Evolutionary conservation across 1,284 basidiomycete species (phyloP).

Genomic region (Malassezia equina): DNA sequence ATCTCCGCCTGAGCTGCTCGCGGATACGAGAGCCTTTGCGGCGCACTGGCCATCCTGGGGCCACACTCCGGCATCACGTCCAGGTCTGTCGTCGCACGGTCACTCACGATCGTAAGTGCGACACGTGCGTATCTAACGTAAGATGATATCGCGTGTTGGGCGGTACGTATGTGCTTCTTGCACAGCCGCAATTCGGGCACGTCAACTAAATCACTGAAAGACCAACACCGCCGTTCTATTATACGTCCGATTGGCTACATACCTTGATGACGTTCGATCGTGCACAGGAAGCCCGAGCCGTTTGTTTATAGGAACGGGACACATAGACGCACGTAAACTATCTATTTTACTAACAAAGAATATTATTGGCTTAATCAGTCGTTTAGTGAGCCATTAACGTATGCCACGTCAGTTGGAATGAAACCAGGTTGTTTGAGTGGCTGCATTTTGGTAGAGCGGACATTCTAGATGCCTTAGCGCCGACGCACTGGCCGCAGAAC

Average conservation of each 20-base stretch:
- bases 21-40: slow-evolving; percentile 31
- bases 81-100: neutral
- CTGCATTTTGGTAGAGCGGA: neutral
- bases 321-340: neutral
- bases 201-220: neutral
- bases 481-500: slow-evolving; percentile 5
- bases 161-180: neutral
- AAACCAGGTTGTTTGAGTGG: neutral
- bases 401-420: neutral
- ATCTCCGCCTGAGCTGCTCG: slow-evolving; percentile 47
- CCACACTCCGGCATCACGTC: neutral
- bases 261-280: neutral
- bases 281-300: neutral
- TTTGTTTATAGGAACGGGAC: neutral
- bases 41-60: slow-evolving; percentile 1
- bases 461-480: slow-evolving; percentile 2
- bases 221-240: neutral
- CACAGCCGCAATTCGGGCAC: neutral
- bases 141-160: neutral
- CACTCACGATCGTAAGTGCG: neutral
- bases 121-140: neutral
- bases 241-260: neutral
- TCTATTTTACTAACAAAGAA: neutral
- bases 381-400: neutral
- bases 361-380: neutral